phyloP scores from a whole-genome alignment of 1,284 basidiomycete species.

The Blastosporella zonata region DNA sequence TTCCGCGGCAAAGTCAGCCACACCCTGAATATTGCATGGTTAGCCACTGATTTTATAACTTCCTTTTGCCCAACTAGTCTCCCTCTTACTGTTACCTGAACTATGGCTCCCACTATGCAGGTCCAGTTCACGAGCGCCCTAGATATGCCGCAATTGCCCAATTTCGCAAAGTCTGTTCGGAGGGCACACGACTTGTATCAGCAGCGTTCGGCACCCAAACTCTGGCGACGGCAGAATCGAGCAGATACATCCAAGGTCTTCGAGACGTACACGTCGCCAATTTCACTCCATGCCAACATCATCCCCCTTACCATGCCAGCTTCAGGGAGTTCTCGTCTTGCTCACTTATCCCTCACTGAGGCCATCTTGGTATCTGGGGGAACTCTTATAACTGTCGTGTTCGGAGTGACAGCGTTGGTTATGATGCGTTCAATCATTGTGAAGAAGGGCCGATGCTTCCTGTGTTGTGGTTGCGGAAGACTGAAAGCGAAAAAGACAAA shows the following conservation, averaged over 20 bases:
- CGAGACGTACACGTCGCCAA: conserved; percentile 14
- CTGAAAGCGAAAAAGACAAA: conserved; percentile 5
- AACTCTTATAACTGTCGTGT: conserved; percentile 8
- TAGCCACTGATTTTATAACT: conserved; percentile 9
- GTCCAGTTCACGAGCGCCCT: not conserved
- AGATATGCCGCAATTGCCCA: not conserved
- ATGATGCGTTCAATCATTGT: conserved; percentile 14
- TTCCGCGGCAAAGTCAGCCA: too few relatives aligned
- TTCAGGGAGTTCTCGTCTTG: not conserved
- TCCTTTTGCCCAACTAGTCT: not conserved
- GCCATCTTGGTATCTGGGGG: conserved; percentile 14
- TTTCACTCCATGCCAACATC: conserved; percentile 19
- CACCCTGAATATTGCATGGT: not conserved
- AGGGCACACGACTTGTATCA: conserved; percentile 5
- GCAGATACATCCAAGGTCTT: conserved; percentile 4
- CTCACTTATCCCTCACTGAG: conserved; percentile 8
- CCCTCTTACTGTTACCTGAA: not conserved
- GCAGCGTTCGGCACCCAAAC: conserved; percentile 3
- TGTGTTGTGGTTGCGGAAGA: conserved; percentile 10
- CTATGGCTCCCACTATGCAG: conserved; percentile 9
- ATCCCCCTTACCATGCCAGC: conserved; percentile 7
- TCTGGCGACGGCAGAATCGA: conserved; percentile 11
- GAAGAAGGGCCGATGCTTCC: conserved; percentile 12
- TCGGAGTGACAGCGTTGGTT: conserved; percentile 9
- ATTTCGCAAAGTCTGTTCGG: not conserved